phyloP scores from a whole-genome alignment of 306 rosid species.

The Rosa persica region DNA sequence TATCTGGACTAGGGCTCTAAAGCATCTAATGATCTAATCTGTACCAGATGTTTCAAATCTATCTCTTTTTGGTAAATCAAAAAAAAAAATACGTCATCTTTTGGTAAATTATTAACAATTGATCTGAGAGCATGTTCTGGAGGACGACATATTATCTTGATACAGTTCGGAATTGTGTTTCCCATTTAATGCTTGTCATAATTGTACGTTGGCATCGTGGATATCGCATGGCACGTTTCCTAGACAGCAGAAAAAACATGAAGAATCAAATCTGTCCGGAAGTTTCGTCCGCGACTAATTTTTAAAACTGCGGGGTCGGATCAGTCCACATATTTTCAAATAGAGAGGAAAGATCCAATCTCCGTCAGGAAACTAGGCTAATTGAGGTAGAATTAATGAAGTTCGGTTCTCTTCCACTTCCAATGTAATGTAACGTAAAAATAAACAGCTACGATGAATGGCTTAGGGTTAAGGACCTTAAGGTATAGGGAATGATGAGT shows the following conservation, averaged over 20 bases:
- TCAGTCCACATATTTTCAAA: not conserved
- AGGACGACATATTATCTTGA: not conserved
- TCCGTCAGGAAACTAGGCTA: not conserved
- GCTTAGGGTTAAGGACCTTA: not conserved
- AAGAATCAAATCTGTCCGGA: not conserved
- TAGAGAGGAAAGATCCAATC: too few species aligned
- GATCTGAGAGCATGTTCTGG: not conserved
- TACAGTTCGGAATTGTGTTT: not conserved
- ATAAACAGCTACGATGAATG: not conserved
- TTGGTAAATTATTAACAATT: not conserved
- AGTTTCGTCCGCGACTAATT: not conserved
- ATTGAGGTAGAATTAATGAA: not conserved
- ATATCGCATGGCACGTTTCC: not conserved
- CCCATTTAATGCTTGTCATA: not conserved
- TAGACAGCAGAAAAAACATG: not conserved
- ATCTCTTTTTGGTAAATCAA: not conserved
- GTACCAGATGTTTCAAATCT: not conserved
- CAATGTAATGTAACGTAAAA: not conserved
- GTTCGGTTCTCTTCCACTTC: too few species aligned
- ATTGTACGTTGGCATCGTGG: not conserved
- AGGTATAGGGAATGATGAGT: not conserved
- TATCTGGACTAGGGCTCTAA: not conserved
- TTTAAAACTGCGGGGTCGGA: not conserved
- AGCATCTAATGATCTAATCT: not conserved
- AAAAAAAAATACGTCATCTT: too few species aligned